A percentile compares a stretch with the other conserved stretches of the same genome.
Conservation (phyloP, 495 filamentous ascomycete genomes). For the Cetradonia linearis region DNA sequence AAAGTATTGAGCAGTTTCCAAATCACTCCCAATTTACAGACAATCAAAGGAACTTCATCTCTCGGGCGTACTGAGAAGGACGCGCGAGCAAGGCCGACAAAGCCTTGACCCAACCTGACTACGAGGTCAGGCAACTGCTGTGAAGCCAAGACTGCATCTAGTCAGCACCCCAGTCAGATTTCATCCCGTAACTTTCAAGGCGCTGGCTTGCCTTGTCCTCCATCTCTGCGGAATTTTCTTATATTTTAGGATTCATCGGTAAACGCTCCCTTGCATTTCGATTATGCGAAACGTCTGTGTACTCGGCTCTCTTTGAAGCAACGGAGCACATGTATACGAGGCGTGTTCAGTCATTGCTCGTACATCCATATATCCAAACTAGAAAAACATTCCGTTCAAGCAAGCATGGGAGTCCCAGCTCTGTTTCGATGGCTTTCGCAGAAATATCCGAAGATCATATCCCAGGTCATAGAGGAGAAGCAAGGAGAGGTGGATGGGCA, state of each 20-base stretch:
- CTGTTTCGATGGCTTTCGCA: conserved; percentile 88
- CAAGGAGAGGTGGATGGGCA: conserved; percentile 69
- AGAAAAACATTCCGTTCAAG: conserved; percentile 5
- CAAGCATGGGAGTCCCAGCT: conserved; percentile 85
- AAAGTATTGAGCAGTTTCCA: neutral
- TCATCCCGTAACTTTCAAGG: neutral
- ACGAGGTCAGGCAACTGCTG: neutral
- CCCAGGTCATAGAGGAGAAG: conserved; percentile 75
- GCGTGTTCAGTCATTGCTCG: neutral
- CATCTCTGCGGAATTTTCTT: neutral
- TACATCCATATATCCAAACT: neutral
- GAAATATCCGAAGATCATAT: conserved; percentile 95
- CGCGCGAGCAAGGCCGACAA: neutral
- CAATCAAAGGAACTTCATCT: neutral
- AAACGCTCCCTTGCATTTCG: neutral
- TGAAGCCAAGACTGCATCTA: neutral
- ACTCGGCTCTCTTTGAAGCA: neutral
- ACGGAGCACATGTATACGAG: neutral
- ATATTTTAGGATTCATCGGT: neutral
- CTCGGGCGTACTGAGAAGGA: neutral
- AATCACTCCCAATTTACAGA: neutral
- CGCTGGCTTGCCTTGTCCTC: neutral
- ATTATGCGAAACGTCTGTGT: neutral
- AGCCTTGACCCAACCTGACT: neutral
- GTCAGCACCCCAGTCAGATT: neutral